Evolutionary conservation across 83 land plant species (phyloP), one percentile per base, ranked within the genome.

Genomic region (Isoetes engelmannii): DNA sequence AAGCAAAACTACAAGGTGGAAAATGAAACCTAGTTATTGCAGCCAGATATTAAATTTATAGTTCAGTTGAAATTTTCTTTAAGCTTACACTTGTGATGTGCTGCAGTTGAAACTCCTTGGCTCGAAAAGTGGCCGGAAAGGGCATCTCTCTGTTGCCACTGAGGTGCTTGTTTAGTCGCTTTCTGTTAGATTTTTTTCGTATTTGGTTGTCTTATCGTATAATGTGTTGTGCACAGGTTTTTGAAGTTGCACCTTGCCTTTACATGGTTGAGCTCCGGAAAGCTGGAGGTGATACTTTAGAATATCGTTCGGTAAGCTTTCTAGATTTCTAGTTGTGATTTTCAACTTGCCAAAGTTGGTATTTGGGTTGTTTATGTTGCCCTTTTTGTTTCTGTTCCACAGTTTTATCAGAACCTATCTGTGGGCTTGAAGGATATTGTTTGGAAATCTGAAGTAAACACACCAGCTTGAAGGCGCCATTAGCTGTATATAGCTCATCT

Each of bases 331-430:
- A 56, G 41, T 41, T 41, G n/a, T 47, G 19, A 4, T 57, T 9
- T 20, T 21, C 6, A 18, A 9, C 4, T 46, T 56, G 6, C 13
- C 19, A 15, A 42, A 4, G 17, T 45, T 7, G 50, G 6, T 71
- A 65, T 71, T 42, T 15, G 20, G 44, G 70, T 51, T 51, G 13
- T 51, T 28, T 28, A 28, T 28, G 37, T 28, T 28, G 0, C 37
- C 37, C 37, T 28, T 28, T 53, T 20, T 70, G 5, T 4, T 69
- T 42, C 65, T 20, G 28, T n/a, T 59, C 45, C 61, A 57, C 84
- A 84, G 87, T 81, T 84, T 62, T 76, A 81, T 51, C 78, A 81
- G 68, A 75, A 84, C 7, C 81, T 84, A 7, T 81, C 81, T 7
- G 70, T 65, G 13, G 63, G 72, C 63, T 74, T 81, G 6, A 72